Percentiles rank a stretch among this genome's conserved stretches.
phyloP scores from a whole-genome alignment of 192 early-diverging fungal genomes.

The Backusella tuberculispora region DNA sequence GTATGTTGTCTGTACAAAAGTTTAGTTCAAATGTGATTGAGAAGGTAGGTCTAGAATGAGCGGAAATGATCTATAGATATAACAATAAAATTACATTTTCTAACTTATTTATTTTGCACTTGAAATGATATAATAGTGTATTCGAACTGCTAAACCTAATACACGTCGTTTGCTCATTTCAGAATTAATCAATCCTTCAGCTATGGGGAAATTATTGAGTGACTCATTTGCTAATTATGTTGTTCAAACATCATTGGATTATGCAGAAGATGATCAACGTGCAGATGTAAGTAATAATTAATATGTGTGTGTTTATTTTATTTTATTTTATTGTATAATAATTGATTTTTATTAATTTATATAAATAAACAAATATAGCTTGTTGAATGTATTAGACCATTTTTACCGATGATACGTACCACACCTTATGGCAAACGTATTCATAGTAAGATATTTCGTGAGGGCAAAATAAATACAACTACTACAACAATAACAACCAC shows the following conservation, averaged over 20 bases:
- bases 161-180: conserved; percentile 74
- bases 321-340: background rate
- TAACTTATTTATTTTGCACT: background rate
- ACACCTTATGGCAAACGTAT: conserved; percentile 92
- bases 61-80: background rate
- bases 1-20: conserved; percentile 82
- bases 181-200: conserved; percentile 74
- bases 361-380: conserved; percentile 43
- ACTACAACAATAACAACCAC: background rate
- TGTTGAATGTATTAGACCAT: conserved; percentile 78
- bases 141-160: conserved; percentile 71
- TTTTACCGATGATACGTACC: conserved; percentile 80
- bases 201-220: conserved; percentile 76
- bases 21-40: conserved; percentile 93
- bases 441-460: conserved; percentile 66
- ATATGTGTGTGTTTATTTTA: background rate
- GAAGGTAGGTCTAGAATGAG: conserved; percentile 57
- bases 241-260: conserved; percentile 87
- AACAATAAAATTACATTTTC: background rate
- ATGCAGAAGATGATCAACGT: conserved; percentile 72
- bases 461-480: background rate
- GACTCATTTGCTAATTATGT: conserved; percentile 95
- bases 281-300: conserved; percentile 43
- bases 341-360: background rate
- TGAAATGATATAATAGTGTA: conserved; percentile 57